Base-by-base conservation (phyloP, 306 rosid genomes). In the Castanospermum australe region DNA sequence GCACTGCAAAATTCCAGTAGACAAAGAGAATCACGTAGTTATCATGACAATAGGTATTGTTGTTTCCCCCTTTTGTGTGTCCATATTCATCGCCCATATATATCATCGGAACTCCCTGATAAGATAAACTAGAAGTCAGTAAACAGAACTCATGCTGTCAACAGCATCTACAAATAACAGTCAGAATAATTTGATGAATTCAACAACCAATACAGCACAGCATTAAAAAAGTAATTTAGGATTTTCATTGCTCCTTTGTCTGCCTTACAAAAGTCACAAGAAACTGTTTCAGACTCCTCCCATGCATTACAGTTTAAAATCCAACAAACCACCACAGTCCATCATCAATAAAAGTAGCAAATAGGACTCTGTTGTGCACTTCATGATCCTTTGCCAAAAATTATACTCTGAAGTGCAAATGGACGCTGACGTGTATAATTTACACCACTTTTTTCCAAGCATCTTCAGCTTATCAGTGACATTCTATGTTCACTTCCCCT, bases 31-130 rank as follows among this genome's bases (percentile, higher is more conserved):
- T 87, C 79, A 95, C 99, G 73, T 88, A 78, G 80, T 91, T 90
- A 86, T 95, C 99, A 21, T 95, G 99, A 88, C 99, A 95, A 82
- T 95, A 95, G 73, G 97, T 88, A 83, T 95, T 95, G 91, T 95
- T 95, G 89, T 95, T 95, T 61, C 99, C 99, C 15, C 97, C 94
- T 79, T 95, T 95, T n/a, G 99, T 91, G 77, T 95, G 99, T 57
- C 98, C 98, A 48, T 95, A 95, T 86, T 95, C 99, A 78, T 95
- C 99, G 8, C 99, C 99, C 99, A 93, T 95, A 60, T 73, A 60
- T 80, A 95, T 90, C 99, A 95, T 88, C 0, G 98, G 98, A 77
- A 95, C 97, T 54, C 99, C 99, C 99, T 95, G 92, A 48, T 76
- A 64, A 45, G 60, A 82, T 52, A 50, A 66, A 68, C 75, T 25